Evolutionary conservation across 495 filamentous ascomycete species (phyloP).

Genomic region (Penicillium coffeae): DNA sequence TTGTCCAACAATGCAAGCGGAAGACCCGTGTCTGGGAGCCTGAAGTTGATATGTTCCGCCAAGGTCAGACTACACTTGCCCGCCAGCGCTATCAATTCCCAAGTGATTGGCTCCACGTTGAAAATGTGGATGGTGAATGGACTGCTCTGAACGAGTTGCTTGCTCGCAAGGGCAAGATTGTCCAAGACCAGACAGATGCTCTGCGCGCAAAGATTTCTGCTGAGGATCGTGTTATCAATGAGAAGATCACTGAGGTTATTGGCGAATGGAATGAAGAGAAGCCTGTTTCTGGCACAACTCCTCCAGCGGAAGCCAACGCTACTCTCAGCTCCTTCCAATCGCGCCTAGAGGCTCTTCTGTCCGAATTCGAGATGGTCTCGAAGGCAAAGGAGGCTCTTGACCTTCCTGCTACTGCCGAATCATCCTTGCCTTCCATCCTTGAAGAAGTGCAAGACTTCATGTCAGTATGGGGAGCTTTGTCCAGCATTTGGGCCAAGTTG

Average conservation of each 20-base stretch:
- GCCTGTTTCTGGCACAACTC: conserved; percentile 89
- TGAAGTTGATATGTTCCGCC: conserved; percentile 90
- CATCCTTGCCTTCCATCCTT: conserved; percentile 70
- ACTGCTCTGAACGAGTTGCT: conserved; percentile 83
- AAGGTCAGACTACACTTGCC: conserved; percentile 84
- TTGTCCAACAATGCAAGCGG: conserved; percentile 90
- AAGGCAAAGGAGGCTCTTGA: conserved; percentile 96
- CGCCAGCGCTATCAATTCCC: conserved; percentile 92
- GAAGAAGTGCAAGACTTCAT: conserved; percentile 99
- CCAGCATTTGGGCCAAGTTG: conserved; percentile 94
- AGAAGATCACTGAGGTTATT: conserved; percentile 81
- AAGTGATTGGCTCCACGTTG: conserved; percentile 86
- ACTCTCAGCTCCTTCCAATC: conserved; percentile 77
- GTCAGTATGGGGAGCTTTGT: conserved; percentile 92
- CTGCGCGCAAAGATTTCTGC: conserved; percentile 93
- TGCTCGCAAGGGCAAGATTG: conserved; percentile 83
- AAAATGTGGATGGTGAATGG: conserved; percentile 95
- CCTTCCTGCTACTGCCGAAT: conserved; percentile 72
- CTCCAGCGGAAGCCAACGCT: conserved; percentile 77
- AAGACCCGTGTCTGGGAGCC: conserved; percentile 91
- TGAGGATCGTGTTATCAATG: conserved; percentile 83
- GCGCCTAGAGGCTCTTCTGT: conserved; percentile 73
- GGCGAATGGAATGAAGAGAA: conserved; percentile 91
- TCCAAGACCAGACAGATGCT: conserved; percentile 92
- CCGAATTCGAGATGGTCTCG: conserved; percentile 88